Percentiles rank a stretch among this genome's conserved stretches.
Evolutionary conservation across 2,329 filamentous ascomycete species (phyloP).

Genomic region (Stagonosporopsis chrysanthemi): DNA sequence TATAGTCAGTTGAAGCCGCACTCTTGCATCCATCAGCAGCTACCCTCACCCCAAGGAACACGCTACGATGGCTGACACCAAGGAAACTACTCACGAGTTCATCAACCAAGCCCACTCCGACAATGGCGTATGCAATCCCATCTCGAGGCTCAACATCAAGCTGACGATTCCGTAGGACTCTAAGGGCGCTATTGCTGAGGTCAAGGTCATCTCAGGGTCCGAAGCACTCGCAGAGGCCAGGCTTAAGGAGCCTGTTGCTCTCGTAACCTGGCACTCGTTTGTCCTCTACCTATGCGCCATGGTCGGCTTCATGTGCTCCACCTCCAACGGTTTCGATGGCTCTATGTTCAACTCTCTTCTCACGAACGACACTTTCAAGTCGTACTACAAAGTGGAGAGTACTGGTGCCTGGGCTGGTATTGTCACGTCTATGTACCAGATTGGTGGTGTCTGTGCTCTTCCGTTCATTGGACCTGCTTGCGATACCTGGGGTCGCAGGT

Average conservation of each 20-base stretch:
- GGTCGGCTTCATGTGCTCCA: constrained; percentile 56
- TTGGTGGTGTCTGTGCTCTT: constrained; percentile 55
- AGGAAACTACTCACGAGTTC: constrained; percentile 17
- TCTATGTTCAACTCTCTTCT: constrained; percentile 62
- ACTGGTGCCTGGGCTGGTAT: constrained; percentile 56
- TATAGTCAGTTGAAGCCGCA: constrained; percentile 23
- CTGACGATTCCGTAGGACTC: constrained; percentile 18
- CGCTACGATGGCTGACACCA: constrained; percentile 26
- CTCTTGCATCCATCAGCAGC: constrained; percentile 16
- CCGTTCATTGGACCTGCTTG: constrained; percentile 57
- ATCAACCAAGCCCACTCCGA: constrained; percentile 22
- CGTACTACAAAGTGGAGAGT: constrained; percentile 53
- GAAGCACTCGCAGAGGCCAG: constrained; percentile 64
- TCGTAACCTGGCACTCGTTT: constrained; percentile 27
- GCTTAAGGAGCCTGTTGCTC: constrained; percentile 58
- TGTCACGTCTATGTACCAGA: constrained; percentile 58
- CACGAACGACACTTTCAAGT: constrained; percentile 55
- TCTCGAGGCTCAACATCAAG: not conserved
- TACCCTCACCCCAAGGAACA: constrained; percentile 17
- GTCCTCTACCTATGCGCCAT: constrained; percentile 34
- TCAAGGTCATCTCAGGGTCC: constrained; percentile 60
- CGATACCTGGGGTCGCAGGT: constrained; percentile 53
- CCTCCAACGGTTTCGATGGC: constrained; percentile 66
- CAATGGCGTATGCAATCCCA: constrained; percentile 22
- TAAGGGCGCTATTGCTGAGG: constrained; percentile 36